Percentiles rank a stretch among this genome's conserved stretches.
These are phyloP conservation scores for Epichloe aotearoae DNA, from an alignment of 2,329 filamentous ascomycete species.

Conservation along the genomic window DNA sequence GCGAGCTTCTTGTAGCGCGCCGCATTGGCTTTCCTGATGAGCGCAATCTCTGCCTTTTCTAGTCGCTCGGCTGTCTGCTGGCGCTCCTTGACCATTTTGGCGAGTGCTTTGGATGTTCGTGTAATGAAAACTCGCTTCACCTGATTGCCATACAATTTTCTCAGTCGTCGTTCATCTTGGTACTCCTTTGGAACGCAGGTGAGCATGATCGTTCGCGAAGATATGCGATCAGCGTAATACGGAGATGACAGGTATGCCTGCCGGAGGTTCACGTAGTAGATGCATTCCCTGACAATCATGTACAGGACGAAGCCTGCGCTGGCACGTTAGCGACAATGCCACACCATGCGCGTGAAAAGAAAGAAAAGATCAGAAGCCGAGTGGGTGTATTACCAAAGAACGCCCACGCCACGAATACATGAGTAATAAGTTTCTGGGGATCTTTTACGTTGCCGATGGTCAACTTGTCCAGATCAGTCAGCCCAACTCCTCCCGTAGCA, in stretches of 20 bases:
- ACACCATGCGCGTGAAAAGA: not conserved
- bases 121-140: conserved; percentile 79
- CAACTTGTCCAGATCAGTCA: conserved; percentile 60
- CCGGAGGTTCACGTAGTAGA: conserved; percentile 85
- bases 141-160: conserved; percentile 67
- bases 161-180: conserved; percentile 61
- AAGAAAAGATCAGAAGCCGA: not conserved
- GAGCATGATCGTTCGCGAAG: conserved; percentile 81
- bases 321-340: not conserved
- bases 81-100: conserved; percentile 69
- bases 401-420: conserved; percentile 66
- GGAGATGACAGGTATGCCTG: conserved; percentile 86
- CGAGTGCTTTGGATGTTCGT: conserved; percentile 62
- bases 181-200: conserved; percentile 71
- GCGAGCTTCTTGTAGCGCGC: conserved; percentile 41
- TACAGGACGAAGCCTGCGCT: conserved; percentile 70
- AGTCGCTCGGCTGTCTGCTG: conserved; percentile 69
- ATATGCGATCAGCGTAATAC: conserved; percentile 71
- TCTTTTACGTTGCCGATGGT: conserved; percentile 62
- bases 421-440: conserved; percentile 59
- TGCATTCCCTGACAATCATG: conserved; percentile 72
- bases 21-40: conserved; percentile 68
- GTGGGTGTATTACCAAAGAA: conserved; percentile 41
- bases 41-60: conserved; percentile 73
- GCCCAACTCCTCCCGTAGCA: conserved; percentile 57